Conservation (phyloP, 305 asterid species). For the Fraxinus angustifolia region DNA sequence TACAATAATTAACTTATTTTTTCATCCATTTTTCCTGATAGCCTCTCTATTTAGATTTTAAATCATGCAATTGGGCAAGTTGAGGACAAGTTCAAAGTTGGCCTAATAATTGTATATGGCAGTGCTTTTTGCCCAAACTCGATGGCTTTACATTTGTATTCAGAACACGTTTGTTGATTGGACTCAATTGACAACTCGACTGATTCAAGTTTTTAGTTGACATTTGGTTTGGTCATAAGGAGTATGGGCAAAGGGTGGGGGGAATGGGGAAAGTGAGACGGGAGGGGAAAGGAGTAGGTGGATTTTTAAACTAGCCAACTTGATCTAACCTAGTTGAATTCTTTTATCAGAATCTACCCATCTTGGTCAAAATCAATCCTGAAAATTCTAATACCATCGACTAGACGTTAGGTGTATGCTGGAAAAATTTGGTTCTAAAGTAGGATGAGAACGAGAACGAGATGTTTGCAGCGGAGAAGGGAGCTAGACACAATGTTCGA, state of each 20-base stretch:
- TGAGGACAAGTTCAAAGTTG: neutral
- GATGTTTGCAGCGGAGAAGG: neutral
- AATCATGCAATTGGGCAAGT: neutral
- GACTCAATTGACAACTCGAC: neutral
- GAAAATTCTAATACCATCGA: neutral
- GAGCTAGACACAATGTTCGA: neutral
- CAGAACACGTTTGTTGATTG: neutral
- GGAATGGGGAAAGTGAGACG: neutral
- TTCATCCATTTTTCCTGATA: neutral
- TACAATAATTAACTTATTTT: neutral
- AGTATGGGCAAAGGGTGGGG: neutral
- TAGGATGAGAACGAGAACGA: neutral
- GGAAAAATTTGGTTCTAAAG: neutral
- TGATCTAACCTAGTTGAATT: neutral
- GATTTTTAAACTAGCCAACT: neutral
- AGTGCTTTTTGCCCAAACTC: neutral
- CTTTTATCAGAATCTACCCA: no score
- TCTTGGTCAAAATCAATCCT: neutral
- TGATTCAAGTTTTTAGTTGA: neutral
- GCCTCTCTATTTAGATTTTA: neutral
- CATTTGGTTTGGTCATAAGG: neutral
- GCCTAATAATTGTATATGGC: neutral
- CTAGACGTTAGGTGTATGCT: neutral
- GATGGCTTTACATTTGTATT: neutral
- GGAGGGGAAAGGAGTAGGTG: neutral